These are phyloP conservation scores for Phaeosphaeria sp. DNA, from an alignment of 2,329 filamentous ascomycete genomes.

Conservation along the genomic window DNA sequence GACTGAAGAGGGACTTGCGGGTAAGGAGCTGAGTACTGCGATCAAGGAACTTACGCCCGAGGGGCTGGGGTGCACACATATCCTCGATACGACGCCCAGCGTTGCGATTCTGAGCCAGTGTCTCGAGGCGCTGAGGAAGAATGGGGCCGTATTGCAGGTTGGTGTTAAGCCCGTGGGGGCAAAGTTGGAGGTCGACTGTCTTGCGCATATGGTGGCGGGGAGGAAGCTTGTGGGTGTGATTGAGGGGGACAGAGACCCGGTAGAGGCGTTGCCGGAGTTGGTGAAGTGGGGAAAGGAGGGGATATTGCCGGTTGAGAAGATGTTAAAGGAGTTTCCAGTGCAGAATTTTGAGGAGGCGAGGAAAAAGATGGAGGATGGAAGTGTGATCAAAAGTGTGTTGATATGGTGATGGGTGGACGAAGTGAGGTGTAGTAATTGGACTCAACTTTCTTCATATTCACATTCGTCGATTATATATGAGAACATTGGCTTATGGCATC, in stretches of 20 bases:
- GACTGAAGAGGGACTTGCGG: conserved; percentile 13
- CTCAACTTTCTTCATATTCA: background rate
- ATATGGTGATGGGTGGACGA: conserved; percentile 10
- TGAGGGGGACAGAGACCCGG: conserved; percentile 20
- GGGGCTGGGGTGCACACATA: conserved; percentile 14
- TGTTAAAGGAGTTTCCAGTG: conserved; percentile 18
- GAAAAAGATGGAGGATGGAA: conserved; percentile 19
- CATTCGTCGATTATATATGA: background rate
- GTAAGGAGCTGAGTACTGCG: conserved; percentile 39
- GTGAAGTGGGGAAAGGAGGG: conserved; percentile 18
- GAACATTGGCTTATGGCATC: background rate
- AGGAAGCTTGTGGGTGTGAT: conserved; percentile 18
- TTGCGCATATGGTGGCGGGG: conserved; percentile 23
- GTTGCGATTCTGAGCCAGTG: conserved; percentile 19
- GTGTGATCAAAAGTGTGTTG: conserved; percentile 19
- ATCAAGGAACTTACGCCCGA: conserved; percentile 39
- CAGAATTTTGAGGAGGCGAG: conserved; percentile 14
- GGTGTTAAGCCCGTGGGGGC: conserved; percentile 22
- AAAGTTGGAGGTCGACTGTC: conserved; percentile 20
- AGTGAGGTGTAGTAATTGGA: background rate
- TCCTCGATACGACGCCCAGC: conserved; percentile 18
- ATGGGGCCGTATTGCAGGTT: conserved; percentile 19
- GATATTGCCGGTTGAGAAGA: conserved; percentile 17
- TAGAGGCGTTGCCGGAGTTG: conserved; percentile 19
- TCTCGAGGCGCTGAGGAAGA: conserved; percentile 22